phyloP scores from a whole-genome alignment of 1,284 basidiomycete genomes.

The Amylostereum chailletii region DNA sequence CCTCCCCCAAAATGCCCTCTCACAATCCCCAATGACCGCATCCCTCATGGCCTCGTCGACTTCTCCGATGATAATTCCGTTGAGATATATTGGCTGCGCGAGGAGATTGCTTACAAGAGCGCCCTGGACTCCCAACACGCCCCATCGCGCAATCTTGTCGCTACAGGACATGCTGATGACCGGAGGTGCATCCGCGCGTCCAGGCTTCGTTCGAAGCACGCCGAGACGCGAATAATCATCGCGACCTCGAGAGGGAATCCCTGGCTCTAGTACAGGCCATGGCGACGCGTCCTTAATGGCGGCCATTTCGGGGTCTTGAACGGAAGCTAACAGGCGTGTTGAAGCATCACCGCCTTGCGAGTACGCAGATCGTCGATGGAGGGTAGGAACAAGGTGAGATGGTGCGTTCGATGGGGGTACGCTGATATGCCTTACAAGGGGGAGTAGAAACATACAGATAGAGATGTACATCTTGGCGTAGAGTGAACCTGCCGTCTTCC shows the following conservation, averaged over 20 bases:
- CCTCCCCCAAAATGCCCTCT: conserved; percentile 50
- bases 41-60: conserved; percentile 34
- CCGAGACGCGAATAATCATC: conserved; percentile 69
- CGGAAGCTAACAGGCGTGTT: conserved; percentile 62
- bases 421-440: conserved; percentile 55
- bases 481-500: conserved; percentile 33
- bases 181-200: conserved; percentile 75
- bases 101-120: conserved; percentile 55
- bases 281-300: conserved; percentile 46
- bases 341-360: conserved; percentile 83
- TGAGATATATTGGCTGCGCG: conserved; percentile 51
- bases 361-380: conserved; percentile 3
- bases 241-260: conserved; percentile 58
- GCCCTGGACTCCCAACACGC: conserved; percentile 78
- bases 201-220: conserved; percentile 84
- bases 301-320: conserved; percentile 66
- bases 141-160: conserved; percentile 86
- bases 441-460: conserved; percentile 82
- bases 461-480: conserved; percentile 44
- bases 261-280: conserved; percentile 26
- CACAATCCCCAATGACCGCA: conserved; percentile 45
- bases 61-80: conserved; percentile 63
- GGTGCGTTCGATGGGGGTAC: too few species aligned
- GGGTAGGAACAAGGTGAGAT: background rate
- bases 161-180: conserved; percentile 83